Conservation (phyloP, 1,284 basidiomycete species). For the Ustilago trichophora region DNA sequence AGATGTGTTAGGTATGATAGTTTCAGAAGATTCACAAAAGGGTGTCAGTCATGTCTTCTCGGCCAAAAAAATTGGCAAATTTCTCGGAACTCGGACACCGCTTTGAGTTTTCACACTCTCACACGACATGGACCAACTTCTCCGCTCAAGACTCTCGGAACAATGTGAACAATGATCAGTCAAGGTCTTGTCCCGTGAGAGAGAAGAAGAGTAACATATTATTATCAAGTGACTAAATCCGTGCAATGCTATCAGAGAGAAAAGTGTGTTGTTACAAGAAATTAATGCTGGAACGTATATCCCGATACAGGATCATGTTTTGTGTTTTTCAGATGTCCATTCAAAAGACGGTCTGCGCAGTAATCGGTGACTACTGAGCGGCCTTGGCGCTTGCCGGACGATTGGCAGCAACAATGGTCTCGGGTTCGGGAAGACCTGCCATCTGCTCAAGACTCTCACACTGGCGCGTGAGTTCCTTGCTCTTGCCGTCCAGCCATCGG, state of each 20-base stretch:
- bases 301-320: too few species aligned
- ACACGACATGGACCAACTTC: too few species aligned
- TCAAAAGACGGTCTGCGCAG: too few species aligned
- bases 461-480: conserved; percentile 46
- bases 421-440: conserved; percentile 35
- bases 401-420: conserved; percentile 32
- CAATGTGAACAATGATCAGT: too few species aligned
- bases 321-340: too few species aligned
- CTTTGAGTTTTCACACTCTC: not conserved
- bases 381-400: conserved; percentile 23
- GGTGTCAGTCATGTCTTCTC: not conserved
- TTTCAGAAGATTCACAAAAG: not conserved
- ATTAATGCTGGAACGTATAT: too few species aligned
- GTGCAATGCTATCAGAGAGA: not conserved
- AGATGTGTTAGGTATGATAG: not conserved
- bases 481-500: conserved; percentile 60
- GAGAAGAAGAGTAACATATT: too few species aligned
- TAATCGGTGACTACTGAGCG: not conserved
- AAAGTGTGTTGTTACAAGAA: conserved; percentile 1
- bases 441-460: conserved; percentile 51
- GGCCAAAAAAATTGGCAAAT: conserved; percentile 6
- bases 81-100: conserved; percentile 16
- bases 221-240: conserved; percentile 8
- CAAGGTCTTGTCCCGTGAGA: too few species aligned
- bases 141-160: too few species aligned